Evolutionary conservation across 306 rosid species (phyloP), one percentile per base, ranked within the genome.

Genomic region (Quercus parvula): DNA sequence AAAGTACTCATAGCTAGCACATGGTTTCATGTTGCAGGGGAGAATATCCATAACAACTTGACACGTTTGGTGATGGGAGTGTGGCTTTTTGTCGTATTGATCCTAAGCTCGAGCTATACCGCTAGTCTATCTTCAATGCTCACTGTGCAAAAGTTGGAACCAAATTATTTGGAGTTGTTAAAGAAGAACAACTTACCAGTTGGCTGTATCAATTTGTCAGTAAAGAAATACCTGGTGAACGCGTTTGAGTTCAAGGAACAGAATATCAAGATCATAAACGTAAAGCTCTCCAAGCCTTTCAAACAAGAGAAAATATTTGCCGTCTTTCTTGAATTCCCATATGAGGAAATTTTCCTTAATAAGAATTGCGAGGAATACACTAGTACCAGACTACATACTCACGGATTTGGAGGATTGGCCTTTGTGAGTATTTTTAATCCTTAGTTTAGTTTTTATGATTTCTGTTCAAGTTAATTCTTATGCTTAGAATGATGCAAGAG

Each of bases 71-170:
- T 88, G 69, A 85, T 88, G 80, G 63, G 56, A 27, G 74, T 87
- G 30, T 91, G 96, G 96, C 81, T 91, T 2, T 86, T 89, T 77
- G 86, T 91, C 54, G 96, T 89, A 41, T 63, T 88, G 67, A 75
- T 86, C 55, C 80, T 91, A 35, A 85, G 41, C 76, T 88, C 96
- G 22, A 86, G 93, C 83, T 91, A 91, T 88, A 91, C 93, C 0
- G 93, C 96, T 13, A 89, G 89, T 79, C 90, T 91, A 12, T 89
- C 96, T 77, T 91, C 96, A 51, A 86, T 89, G 84, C 91, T 91
- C 41, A 91, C 93, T 2, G 88, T 91, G 20, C 84, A 83, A 74
- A 79, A 83, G 33, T 62, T 88, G 51, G 22, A 38, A 77, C 78
- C 84, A 5, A 28, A 28, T 15, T 78, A 77, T 78, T 84, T 89